Percentiles rank a stretch among this genome's conserved stretches.
Evolutionary conservation across 2,329 filamentous ascomycete genomes (phyloP).

Genomic region (Botrytis fragariae): DNA sequence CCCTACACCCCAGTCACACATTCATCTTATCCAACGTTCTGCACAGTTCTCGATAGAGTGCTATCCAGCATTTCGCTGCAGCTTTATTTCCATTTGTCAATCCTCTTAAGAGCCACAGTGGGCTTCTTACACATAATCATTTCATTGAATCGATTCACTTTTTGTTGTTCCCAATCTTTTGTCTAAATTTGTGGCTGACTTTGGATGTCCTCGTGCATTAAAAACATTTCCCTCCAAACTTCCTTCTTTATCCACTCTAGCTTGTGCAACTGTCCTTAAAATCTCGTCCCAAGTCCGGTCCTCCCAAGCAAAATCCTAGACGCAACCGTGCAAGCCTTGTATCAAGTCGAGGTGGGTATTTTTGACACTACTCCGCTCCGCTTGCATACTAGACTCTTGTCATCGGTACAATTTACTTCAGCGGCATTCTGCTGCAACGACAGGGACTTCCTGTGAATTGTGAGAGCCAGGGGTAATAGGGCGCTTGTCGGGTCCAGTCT

Average conservation of each 20-base stretch:
- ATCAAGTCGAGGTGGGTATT: constrained; percentile 24
- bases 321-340: constrained; percentile 30
- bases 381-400: constrained; percentile 25
- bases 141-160: constrained; percentile 31
- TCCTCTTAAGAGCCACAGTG: constrained; percentile 28
- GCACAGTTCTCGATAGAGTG: constrained; percentile 35
- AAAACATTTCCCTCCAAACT: constrained; percentile 20
- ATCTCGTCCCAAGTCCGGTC: constrained; percentile 23
- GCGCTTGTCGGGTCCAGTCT: constrained; percentile 36
- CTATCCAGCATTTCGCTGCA: constrained; percentile 29
- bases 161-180: constrained; percentile 30
- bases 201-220: constrained; percentile 25
- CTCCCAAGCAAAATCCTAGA: constrained; percentile 24
- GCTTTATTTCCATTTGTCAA: constrained; percentile 35
- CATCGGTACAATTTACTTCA: constrained; percentile 30
- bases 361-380: constrained; percentile 29
- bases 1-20: constrained; percentile 33
- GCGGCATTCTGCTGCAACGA: constrained; percentile 29
- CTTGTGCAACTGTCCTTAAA: constrained; percentile 18
- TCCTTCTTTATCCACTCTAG: constrained; percentile 22
- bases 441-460: constrained; percentile 29
- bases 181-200: constrained; percentile 28
- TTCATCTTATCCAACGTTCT: constrained; percentile 36
- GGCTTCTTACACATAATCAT: constrained; percentile 27
- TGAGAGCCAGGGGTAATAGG: constrained; percentile 30